Conservation (phyloP, 805 yeast species). For the Tetrapisispora arboricola region DNA sequence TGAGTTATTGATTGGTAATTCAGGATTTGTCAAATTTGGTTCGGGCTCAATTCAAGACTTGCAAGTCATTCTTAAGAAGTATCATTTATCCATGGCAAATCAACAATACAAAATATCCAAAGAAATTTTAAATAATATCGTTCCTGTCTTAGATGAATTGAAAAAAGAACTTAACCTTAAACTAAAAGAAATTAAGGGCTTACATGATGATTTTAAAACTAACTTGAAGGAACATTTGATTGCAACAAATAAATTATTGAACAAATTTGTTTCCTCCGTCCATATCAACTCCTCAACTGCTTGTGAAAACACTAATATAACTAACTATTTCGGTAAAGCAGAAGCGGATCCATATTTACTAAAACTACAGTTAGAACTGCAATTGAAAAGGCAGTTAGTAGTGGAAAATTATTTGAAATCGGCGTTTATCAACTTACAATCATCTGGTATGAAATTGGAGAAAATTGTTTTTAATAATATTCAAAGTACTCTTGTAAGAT, state of each 20-base stretch:
- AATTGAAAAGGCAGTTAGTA: constrained; percentile 47
- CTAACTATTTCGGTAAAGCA: constrained; percentile 14
- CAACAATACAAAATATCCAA: constrained; percentile 43
- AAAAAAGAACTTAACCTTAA: constrained; percentile 59
- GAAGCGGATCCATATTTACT: constrained; percentile 53
- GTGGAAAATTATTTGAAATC: constrained; percentile 60
- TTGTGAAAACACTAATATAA: background rate
- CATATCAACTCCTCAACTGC: constrained; percentile 22
- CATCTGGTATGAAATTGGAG: constrained; percentile 52
- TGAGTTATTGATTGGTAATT: constrained; percentile 17
- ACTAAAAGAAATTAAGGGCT: constrained; percentile 66
- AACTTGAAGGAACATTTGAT: constrained; percentile 49
- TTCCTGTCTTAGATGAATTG: constrained; percentile 48
- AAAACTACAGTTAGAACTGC: constrained; percentile 52
- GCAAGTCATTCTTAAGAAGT: constrained; percentile 54
- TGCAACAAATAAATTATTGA: constrained; percentile 46
- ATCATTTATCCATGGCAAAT: constrained; percentile 46
- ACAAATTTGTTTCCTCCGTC: constrained; percentile 33
- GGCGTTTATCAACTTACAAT: constrained; percentile 53
- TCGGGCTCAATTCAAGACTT: constrained; percentile 67
- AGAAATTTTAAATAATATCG: constrained; percentile 42
- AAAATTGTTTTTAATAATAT: constrained; percentile 52
- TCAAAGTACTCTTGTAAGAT: constrained; percentile 45
- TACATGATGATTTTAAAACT: constrained; percentile 50
- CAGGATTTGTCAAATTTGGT: constrained; percentile 59